These are phyloP conservation scores for Populus hybrid DNA, from an alignment of 441 rosid genomes.

Conservation along the genomic window DNA sequence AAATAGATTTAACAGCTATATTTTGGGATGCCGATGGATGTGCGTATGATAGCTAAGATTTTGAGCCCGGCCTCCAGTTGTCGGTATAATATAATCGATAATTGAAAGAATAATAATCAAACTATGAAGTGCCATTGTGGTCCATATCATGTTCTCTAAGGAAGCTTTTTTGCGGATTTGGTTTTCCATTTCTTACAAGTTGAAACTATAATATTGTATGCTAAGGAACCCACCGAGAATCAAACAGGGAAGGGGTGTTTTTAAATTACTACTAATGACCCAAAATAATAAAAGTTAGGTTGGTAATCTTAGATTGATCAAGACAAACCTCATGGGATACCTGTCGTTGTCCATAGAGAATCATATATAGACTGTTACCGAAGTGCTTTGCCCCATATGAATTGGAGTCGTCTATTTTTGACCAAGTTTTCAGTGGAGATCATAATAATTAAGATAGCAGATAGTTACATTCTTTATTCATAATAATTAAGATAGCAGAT, in stretches of 20 bases:
- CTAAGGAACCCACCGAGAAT: constrained; percentile 3
- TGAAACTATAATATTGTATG: neutral
- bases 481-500: neutral
- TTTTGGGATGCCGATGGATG: neutral
- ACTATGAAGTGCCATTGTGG: constrained; percentile 9
- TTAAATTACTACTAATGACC: neutral
- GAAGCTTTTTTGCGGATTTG: neutral
- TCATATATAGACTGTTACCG: neutral
- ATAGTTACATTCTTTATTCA: neutral
- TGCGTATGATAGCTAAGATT: neutral
- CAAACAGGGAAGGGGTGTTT: neutral
- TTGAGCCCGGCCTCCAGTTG: neutral
- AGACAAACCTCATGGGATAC: constrained; percentile 7
- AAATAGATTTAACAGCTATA: neutral
- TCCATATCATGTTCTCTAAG: constrained; percentile 7
- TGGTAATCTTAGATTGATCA: neutral
- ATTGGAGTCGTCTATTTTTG: constrained; percentile 4
- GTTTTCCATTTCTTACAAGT: constrained; percentile 15
- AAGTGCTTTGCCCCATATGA: neutral
- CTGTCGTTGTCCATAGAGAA: constrained; percentile 18
- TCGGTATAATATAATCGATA: neutral
- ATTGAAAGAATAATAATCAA: neutral
- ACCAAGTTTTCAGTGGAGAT: neutral
- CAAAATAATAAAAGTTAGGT: constrained; percentile 11
- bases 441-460: neutral